Evolutionary conservation across 768 basidiomycete genomes (phyloP), one percentile per base, ranked within the genome.

Genomic region (Tylopilus sp.): DNA sequence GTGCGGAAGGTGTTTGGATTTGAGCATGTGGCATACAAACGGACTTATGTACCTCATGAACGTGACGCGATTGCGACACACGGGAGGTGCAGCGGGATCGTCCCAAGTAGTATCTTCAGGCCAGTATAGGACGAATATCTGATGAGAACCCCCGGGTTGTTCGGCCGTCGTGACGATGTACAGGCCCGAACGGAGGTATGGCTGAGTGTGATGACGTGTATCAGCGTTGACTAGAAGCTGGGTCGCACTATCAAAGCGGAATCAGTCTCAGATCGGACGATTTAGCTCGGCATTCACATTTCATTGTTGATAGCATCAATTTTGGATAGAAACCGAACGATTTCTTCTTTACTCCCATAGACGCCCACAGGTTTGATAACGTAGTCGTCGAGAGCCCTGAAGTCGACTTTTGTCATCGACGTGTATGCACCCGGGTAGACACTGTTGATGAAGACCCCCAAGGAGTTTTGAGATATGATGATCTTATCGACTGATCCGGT

Each of bases 31-130:
- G 3, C 9, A 6, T 38, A 13, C 6, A 6, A 7, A 50, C 65
- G 36, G n/a, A n/a, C n/a, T n/a, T n/a, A n/a, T n/a, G n/a, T 64
- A 79, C 83, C 82, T 67, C 80, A 85, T 83, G 56, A 85, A 85
- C 0, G 81, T 81, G 3, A 78, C 69, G 8, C 83, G 72, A 64
- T 83, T 85, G 3, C 76, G 73, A 25, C 70, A 59, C 41, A 79
- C 73, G 4, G 79, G 66, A 1, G 73, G 67, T 6, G 65, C 31
- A 0, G 79, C 75, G 15, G 70, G 64, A 59, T 83, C 80, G 26
- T 77, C 61, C 83, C 83, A 85, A 0, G 82, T 83, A 1, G 66
- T 72, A 26, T 78, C 71, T 52, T 85, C 80, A 0, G 82, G 82
- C 83, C 84, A 85, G 50, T 80, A 83, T 6, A 85, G 56, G 12